These are phyloP conservation scores for Cladosporium sp. DNA, from an alignment of 2,329 filamentous ascomycete species.

Conservation along the genomic window DNA sequence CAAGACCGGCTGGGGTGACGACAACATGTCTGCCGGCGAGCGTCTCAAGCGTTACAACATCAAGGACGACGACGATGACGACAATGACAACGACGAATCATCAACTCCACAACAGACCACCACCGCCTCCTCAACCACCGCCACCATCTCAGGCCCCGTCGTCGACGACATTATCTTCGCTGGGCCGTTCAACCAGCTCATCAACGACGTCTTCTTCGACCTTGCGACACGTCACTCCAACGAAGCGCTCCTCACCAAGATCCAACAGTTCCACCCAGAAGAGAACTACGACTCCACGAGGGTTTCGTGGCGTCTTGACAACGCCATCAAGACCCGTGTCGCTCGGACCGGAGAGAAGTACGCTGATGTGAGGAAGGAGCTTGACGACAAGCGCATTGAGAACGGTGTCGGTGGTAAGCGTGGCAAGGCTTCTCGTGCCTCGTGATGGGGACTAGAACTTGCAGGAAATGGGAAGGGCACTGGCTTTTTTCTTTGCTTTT, in stretches of 20 bases:
- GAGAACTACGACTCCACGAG: neutral
- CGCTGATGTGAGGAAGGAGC: neutral
- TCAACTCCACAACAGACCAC: too few species aligned
- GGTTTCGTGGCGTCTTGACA: neutral
- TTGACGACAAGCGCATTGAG: neutral
- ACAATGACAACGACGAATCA: neutral
- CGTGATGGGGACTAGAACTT: too few species aligned
- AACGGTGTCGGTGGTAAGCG: too few species aligned
- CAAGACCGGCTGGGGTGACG: neutral
- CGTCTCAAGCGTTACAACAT: constrained; percentile 6
- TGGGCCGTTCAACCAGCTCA: neutral
- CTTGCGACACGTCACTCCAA: neutral
- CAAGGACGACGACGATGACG: neutral
- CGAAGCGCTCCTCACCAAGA: neutral
- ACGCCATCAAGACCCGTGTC: neutral
- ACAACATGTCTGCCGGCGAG: constrained; percentile 4
- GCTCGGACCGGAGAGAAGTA: neutral
- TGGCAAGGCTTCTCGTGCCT: too few species aligned
- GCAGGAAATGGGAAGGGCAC: too few species aligned
- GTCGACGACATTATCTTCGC: neutral
- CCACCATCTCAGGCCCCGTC: too few species aligned
- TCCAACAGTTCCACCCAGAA: neutral
- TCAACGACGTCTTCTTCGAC: neutral
- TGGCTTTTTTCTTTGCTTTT: too few species aligned
- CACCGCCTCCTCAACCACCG: too few species aligned